Conservation (phyloP, 1,139 yeast species). For the Spencermartinsiella ligniputridi region DNA sequence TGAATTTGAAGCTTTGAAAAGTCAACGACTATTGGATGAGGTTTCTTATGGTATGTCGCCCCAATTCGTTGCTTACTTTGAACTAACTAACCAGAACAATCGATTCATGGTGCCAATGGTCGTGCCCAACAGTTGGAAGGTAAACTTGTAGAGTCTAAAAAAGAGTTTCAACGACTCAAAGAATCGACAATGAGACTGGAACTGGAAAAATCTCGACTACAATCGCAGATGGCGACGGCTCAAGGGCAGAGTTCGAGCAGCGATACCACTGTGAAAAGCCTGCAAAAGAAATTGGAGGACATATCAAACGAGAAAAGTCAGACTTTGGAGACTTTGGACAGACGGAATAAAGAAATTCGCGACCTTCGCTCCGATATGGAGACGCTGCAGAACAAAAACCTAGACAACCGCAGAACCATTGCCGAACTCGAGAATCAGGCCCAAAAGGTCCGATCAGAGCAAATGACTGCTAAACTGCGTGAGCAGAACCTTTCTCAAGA, state of each 20-base stretch:
- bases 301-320: conserved; percentile 37
- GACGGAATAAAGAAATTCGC: conserved; percentile 45
- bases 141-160: conserved; percentile 29
- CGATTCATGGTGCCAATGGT: conserved; percentile 38
- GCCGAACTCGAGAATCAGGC: conserved; percentile 39
- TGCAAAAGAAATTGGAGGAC: conserved; percentile 21
- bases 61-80: no score
- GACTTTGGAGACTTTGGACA: conserved; percentile 40
- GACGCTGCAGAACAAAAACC: conserved; percentile 45
- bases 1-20: conserved; percentile 46
- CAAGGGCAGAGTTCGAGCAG: conserved; percentile 26
- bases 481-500: conserved; percentile 40
- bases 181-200: conserved; percentile 32
- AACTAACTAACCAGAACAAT: conserved; percentile 47
- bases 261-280: conserved; percentile 17
- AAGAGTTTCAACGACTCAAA: conserved; percentile 33
- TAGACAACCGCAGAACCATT: conserved; percentile 39
- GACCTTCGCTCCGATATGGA: conserved; percentile 52
- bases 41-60: conserved; percentile 32
- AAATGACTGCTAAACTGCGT: conserved; percentile 36
- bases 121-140: conserved; percentile 34
- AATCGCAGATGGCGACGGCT: conserved; percentile 31
- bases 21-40: conserved; percentile 49
- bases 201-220: conserved; percentile 28
- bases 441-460: conserved; percentile 34